A percentile compares a stretch with the other conserved stretches of the same genome.
Conservation (phyloP, 495 filamentous ascomycete genomes). For the Entonaema liquescens region DNA sequence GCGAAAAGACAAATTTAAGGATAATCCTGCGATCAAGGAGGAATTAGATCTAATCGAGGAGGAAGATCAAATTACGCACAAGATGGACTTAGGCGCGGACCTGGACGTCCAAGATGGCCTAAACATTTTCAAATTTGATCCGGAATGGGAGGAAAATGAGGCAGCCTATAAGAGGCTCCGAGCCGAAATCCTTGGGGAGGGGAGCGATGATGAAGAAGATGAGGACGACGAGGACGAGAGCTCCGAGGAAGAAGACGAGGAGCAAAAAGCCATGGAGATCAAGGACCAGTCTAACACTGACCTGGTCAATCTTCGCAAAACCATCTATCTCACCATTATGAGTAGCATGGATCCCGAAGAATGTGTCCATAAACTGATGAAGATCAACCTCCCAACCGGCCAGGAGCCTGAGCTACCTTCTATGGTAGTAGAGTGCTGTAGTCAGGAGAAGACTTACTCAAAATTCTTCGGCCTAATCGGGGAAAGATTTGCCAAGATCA, state of each 20-base stretch:
- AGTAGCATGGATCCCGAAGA: conserved; percentile 94
- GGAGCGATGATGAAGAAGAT: conserved; percentile 77
- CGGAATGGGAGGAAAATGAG: conserved; percentile 90
- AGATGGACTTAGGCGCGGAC: conserved; percentile 77
- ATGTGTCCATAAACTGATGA: conserved; percentile 93
- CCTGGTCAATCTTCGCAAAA: conserved; percentile 89
- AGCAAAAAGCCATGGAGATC: conserved; percentile 81
- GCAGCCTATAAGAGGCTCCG: conserved; percentile 87
- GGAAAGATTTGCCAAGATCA: conserved; percentile 94
- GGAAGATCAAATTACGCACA: conserved; percentile 96
- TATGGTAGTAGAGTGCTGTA: conserved; percentile 97
- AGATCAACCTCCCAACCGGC: conserved; percentile 85
- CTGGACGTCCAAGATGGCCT: conserved; percentile 83
- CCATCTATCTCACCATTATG: conserved; percentile 98
- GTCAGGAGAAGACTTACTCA: conserved; percentile 92
- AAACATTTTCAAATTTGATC: conserved; percentile 95
- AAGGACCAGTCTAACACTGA: conserved; percentile 97
- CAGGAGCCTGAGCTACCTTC: conserved; percentile 89
- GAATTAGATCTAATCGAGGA: conserved; percentile 96
- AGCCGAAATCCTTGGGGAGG: conserved; percentile 94
- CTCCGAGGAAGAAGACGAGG: conserved; percentile 79
- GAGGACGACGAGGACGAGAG: conserved; percentile 78
- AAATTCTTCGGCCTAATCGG: conserved; percentile 97
- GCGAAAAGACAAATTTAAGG: conserved; percentile 94
- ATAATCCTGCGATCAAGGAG: conserved; percentile 87